Base-by-base conservation (phyloP, 2,329 filamentous ascomycete genomes). In the Blumeria graminis region DNA sequence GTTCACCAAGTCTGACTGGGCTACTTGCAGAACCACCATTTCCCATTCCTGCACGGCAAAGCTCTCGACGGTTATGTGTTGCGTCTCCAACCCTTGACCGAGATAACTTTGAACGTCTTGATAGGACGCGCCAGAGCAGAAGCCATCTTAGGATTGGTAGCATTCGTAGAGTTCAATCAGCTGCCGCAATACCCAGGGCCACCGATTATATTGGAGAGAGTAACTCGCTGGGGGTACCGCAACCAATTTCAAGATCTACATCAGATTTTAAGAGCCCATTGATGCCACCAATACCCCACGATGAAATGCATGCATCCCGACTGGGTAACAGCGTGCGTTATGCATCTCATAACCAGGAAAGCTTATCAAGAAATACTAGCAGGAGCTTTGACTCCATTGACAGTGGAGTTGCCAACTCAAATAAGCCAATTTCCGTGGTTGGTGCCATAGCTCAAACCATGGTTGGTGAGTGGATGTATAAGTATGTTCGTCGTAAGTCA, bases 381-480 rank as follows among this genome's bases (percentile, higher is more conserved):
- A 28, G 22, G 22, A 28, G 22, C 22, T 28, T 9, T 43, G 18
- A 43, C 13, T n/a, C 14, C 3, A 43, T 65, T 57, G 66, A 70
- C 59, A 64, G 69, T 60, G 74, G 74, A 43, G 82, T 76, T 3
- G 71, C 75, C 45, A 80, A 75, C 61, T 71, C 73, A 10, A 75
- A 78, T 34, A 82, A 87, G 61, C 78, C 82, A 46, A 83, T 83
- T 0, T 84, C 81, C 48, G 86, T 96, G 13, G 90, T 98, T 6
- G 92, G 96, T 70, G 88, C 92, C 3, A 96, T 98, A 68, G 89
- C 92, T 1, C 89, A 94, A 66, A 93, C 90, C 0, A 98, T 98
- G 92, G 87, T 98, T 34, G 92, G 92, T 39, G 92, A 96, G 65
- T 92, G 86, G 84, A 90, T 93, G 85, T 89, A 82, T 73, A 93